A percentile compares a stretch with the other conserved stretches of the same genome.
Evolutionary conservation across 2,329 filamentous ascomycete genomes (phyloP).

Genomic region (Lasiodiplodia sp.): DNA sequence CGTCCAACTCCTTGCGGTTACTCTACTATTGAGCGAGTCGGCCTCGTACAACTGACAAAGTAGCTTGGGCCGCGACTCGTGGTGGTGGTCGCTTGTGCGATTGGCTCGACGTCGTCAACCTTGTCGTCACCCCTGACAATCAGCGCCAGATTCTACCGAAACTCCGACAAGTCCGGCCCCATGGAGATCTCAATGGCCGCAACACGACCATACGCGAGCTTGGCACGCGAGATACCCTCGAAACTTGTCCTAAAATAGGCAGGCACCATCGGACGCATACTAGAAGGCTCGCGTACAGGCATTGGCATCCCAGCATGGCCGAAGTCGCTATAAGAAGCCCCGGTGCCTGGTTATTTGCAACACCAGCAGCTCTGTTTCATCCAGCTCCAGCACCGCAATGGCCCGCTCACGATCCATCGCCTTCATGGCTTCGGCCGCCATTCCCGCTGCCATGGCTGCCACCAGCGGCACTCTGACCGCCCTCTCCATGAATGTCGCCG

Average conservation of each 20-base stretch:
- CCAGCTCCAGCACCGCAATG: constrained; percentile 16
- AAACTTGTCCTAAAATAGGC: constrained; percentile 11
- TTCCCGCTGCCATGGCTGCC: constrained; percentile 15
- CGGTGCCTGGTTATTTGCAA: too few species aligned
- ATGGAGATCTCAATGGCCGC: constrained; percentile 15
- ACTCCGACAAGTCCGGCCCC: constrained; percentile 15
- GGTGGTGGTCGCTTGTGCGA: neutral
- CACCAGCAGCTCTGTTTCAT: neutral
- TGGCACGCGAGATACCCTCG: neutral
- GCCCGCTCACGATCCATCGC: constrained; percentile 6
- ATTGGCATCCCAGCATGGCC: constrained; percentile 11
- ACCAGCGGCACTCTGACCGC: constrained; percentile 56
- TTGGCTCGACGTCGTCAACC: constrained; percentile 1
- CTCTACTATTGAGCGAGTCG: neutral
- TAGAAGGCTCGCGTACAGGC: constrained; percentile 10
- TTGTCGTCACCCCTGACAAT: neutral
- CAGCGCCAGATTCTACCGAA: constrained; percentile 6
- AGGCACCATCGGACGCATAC: constrained; percentile 6
- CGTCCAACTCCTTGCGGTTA: neutral
- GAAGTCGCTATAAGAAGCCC: constrained; percentile 1
- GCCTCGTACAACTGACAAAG: neutral
- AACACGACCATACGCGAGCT: neutral
- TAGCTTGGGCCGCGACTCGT: constrained; percentile 6
- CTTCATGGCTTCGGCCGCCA: constrained; percentile 14
- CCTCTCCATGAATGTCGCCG: constrained; percentile 67